Base-by-base conservation (phyloP, 2,329 filamentous ascomycete genomes). In the Venturia nashicola region DNA sequence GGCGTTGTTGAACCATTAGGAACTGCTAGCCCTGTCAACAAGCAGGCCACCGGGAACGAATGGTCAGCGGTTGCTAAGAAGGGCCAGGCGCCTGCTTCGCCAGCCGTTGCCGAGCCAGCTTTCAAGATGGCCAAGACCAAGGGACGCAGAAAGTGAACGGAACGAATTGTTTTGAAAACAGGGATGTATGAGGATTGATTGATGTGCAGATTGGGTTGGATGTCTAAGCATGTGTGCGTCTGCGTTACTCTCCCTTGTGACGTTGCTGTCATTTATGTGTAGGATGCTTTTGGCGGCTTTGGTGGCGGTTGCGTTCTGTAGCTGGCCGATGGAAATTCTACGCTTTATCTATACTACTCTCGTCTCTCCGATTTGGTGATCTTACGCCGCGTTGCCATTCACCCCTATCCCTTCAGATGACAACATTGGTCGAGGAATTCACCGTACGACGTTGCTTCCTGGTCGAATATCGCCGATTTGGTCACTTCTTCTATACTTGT, bases 1-100 rank as follows among this genome's bases (percentile, higher is more conserved):
- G 94, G 94, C 46, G 83, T 97, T 48, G 81, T 96, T 20, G 89
- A 91, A 73, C 87, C 89, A 63, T 81, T 85, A 18, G 80, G 83
- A 59, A 81, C 77, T 61, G 77, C 78, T 43, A 82, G 77, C 63
- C 82, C 84, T 3, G 81, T 79, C 42, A 77, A 67, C 72, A 81
- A 71, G 62, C 74, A 70, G 66, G 78, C 74, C 67, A 75, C 72
- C 63, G 75, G 71, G 32, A 76, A 78, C 67, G 74, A 76, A 68
- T 99, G 94, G 94, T 96, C 83, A 69, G 94, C 97, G 77, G 94
- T 99, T 62, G 94, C 94, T 1, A 97, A 97, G 86, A 97, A 97
- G 81, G 46, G 46, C 18, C 36, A 46, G 18, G 23, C 43, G 44
- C 40, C 39, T 61, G 57, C 57, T 40, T 12, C 34, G 34, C 42